Base-by-base conservation (phyloP, 139 green algal species). In the Chlamydomonas sp. region DNA sequence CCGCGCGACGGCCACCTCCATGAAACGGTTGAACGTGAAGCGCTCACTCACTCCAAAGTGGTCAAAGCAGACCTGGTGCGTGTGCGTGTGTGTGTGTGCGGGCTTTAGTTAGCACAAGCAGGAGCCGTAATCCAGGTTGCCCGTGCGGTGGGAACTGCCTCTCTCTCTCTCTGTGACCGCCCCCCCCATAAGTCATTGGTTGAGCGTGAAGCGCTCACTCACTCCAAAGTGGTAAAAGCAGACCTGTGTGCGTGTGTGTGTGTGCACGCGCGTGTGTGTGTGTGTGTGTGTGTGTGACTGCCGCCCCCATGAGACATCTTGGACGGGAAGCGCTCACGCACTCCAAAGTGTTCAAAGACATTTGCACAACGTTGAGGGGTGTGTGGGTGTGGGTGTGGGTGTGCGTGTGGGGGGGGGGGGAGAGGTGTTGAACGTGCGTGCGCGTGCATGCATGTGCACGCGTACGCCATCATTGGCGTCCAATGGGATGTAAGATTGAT, bases 131-230 rank as follows among this genome's bases (percentile, higher is more conserved):
- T n/a, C n/a, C n/a, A n/a, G n/a, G n/a, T n/a, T n/a, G n/a, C n/a
- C n/a, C n/a, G 48, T 33, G 31, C 26, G 33, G 33, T 16, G 47
- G 33, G 43, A 30, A 54, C 33, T 43, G 24, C 33, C n/a, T n/a
- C n/a, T n/a, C n/a, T n/a, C n/a, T n/a, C n/a, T n/a, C n/a, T n/a
- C n/a, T n/a, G 77, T 64, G 28, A 93, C 77, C 22, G 65, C 43
- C 3, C 69, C 74, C 0, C 79, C 75, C 81, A 92, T 86, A 58
- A 94, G n/a, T n/a, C n/a, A 81, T 16, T 49, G n/a, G 8, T 33
- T 3, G 59, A 89, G 85, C n/a, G 35, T 37, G 38, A 87, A 83
- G 54, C 76, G 73, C 26, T 70, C 60, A 0, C 34, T 31, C 33
- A 82, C 72, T 13, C 67, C 37, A 47, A 74, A 70, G 67, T 67